Conservation (phyloP, 495 filamentous ascomycete genomes). For the Penicillium paradoxum region DNA sequence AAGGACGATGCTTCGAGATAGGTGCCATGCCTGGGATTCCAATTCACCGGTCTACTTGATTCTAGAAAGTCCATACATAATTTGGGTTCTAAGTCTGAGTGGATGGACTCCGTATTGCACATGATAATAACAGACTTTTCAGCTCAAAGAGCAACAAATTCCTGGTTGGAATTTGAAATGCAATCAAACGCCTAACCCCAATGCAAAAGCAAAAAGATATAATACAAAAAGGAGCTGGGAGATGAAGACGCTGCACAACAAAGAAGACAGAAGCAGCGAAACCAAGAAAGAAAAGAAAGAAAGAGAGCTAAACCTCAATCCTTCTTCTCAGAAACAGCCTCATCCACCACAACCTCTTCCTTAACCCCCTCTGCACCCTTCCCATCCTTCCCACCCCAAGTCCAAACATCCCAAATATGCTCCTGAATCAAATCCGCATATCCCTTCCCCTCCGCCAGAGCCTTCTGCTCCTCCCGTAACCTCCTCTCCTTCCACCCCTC, state of each 20-base stretch:
- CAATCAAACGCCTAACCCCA: slow-evolving; percentile 17
- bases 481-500: slow-evolving; percentile 70
- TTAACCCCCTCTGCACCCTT: slow-evolving; percentile 16
- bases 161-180: not conserved
- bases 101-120: too few species aligned
- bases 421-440: slow-evolving; percentile 79
- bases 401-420: slow-evolving; percentile 80
- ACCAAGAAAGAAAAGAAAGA: not conserved
- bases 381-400: slow-evolving; percentile 42
- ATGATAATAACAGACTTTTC: not conserved
- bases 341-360: slow-evolving; percentile 17
- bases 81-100: too few species aligned
- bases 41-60: too few species aligned
- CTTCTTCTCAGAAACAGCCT: not conserved
- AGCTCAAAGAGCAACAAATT: not conserved
- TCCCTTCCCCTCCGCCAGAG: slow-evolving; percentile 70
- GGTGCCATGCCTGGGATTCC: too few species aligned
- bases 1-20: too few species aligned
- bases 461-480: slow-evolving; percentile 63
- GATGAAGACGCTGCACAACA: not conserved
- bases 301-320: not conserved
- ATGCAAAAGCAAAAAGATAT: slow-evolving; percentile 14
- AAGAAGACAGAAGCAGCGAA: not conserved
- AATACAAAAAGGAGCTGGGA: slow-evolving; percentile 4
- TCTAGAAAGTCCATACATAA: too few species aligned